Conservation (phyloP, 176 grass and related monocot species). For the Areca catechu region DNA sequence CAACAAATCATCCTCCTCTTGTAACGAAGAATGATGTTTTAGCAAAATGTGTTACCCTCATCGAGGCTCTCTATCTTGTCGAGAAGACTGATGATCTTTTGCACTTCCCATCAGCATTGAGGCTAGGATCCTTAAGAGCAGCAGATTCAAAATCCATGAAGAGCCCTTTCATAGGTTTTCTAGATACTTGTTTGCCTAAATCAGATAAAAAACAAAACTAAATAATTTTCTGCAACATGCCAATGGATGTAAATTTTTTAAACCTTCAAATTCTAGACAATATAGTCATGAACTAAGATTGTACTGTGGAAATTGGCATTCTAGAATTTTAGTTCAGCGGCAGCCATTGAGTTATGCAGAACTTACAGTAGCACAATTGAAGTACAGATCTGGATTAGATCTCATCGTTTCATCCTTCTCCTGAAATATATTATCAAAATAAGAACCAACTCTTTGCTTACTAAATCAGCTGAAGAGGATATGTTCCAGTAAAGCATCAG, state of each 20-base stretch:
- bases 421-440: constrained; percentile 37
- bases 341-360: constrained; percentile 1
- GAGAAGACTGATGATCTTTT: constrained; percentile 67
- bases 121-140: constrained; percentile 69
- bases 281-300: too few relatives aligned
- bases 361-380: constrained; percentile 86
- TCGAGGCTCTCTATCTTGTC: constrained; percentile 73
- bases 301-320: not conserved
- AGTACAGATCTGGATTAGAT: constrained; percentile 82
- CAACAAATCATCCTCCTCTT: not conserved
- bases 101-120: constrained; percentile 66
- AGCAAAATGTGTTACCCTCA: constrained; percentile 56
- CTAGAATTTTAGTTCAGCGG: not conserved
- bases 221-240: too few relatives aligned
- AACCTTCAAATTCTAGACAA: too few relatives aligned
- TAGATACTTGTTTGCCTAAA: constrained; percentile 83
- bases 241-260: too few relatives aligned
- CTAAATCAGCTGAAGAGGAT: too few relatives aligned
- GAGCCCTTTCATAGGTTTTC: constrained; percentile 95
- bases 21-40: constrained; percentile 7
- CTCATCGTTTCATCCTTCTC: constrained; percentile 79
- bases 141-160: constrained; percentile 89
- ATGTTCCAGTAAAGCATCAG: too few relatives aligned
- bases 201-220: not conserved
- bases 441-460: constrained; percentile 1